phyloP scores from a whole-genome alignment of 805 yeast species.

The Saccharomycopsis fodiens region DNA sequence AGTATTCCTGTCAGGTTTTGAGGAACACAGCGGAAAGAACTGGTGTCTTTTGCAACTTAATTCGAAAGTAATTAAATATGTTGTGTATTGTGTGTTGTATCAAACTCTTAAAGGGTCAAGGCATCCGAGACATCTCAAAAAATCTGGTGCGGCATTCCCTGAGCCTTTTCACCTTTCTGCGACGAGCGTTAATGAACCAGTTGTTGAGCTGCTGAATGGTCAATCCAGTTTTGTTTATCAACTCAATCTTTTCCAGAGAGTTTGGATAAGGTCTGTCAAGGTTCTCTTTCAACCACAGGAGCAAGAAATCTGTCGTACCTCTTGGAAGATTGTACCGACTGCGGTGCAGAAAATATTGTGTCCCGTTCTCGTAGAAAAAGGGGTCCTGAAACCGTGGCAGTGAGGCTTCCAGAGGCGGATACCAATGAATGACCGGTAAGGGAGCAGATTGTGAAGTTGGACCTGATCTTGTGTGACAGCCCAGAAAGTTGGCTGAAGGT shows the following conservation, averaged over 20 bases:
- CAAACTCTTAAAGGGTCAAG: too few relatives aligned
- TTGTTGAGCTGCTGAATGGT: slow-evolving; percentile 75
- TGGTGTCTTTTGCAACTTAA: too few relatives aligned
- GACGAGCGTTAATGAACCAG: slow-evolving; percentile 84
- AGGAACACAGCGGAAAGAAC: too few relatives aligned
- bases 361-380: neutral
- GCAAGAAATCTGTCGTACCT: slow-evolving; percentile 62
- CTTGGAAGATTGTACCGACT: slow-evolving; percentile 72
- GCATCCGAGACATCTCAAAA: too few relatives aligned
- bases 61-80: too few relatives aligned
- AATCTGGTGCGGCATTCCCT: slow-evolving; percentile 27
- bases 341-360: slow-evolving; percentile 19
- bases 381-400: neutral
- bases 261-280: slow-evolving; percentile 80
- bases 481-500: too few relatives aligned
- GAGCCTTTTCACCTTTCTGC: slow-evolving; percentile 54
- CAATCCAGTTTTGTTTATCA: slow-evolving; percentile 65
- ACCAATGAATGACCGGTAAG: too few relatives aligned
- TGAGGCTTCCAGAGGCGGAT: slow-evolving; percentile 1
- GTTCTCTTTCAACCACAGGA: slow-evolving; percentile 68
- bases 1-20: too few relatives aligned
- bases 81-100: too few relatives aligned
- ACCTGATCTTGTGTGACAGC: too few relatives aligned
- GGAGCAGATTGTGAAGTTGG: neutral
- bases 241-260: slow-evolving; percentile 62